A percentile compares a stretch with the other conserved stretches of the same genome.
Conservation (phyloP, 495 filamentous ascomycete species). For the Lophiostoma macrostomum region DNA sequence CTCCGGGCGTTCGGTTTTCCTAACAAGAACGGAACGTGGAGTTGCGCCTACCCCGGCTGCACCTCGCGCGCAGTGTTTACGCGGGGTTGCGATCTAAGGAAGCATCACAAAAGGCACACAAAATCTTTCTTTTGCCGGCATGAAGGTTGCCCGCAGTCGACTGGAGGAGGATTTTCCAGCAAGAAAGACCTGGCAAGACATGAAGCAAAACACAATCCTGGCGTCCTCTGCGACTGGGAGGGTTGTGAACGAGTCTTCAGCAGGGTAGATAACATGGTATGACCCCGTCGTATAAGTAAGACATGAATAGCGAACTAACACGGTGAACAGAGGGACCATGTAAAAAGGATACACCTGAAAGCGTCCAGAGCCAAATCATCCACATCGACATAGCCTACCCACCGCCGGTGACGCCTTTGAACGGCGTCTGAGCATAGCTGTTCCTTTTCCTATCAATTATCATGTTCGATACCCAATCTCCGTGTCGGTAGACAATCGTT, state of each 20-base stretch:
- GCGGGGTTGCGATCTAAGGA: constrained; percentile 61
- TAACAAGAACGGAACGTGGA: constrained; percentile 50
- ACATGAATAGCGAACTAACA: constrained; percentile 1
- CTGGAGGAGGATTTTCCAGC: constrained; percentile 58
- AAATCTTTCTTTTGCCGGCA: constrained; percentile 63
- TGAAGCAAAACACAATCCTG: constrained; percentile 62
- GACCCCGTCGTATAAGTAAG: constrained; percentile 8
- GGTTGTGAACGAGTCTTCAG: constrained; percentile 60
- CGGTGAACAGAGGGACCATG: constrained; percentile 39
- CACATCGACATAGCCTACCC: no score
- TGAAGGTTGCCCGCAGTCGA: constrained; percentile 57
- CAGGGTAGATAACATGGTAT: constrained; percentile 62
- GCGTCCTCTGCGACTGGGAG: constrained; percentile 55
- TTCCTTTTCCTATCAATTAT: neutral
- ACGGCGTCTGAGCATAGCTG: neutral
- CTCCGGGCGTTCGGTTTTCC: constrained; percentile 38
- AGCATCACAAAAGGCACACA: constrained; percentile 62
- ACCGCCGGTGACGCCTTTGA: no score
- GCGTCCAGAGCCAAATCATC: constrained; percentile 11
- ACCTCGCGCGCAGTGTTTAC: constrained; percentile 55
- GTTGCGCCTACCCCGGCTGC: constrained; percentile 57
- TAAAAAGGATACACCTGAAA: constrained; percentile 42
- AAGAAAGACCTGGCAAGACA: constrained; percentile 63
- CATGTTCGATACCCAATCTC: constrained; percentile 17
- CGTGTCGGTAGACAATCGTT: constrained; percentile 1